phyloP scores from a whole-genome alignment of 768 basidiomycete genomes.

The Lentinula sp. region DNA sequence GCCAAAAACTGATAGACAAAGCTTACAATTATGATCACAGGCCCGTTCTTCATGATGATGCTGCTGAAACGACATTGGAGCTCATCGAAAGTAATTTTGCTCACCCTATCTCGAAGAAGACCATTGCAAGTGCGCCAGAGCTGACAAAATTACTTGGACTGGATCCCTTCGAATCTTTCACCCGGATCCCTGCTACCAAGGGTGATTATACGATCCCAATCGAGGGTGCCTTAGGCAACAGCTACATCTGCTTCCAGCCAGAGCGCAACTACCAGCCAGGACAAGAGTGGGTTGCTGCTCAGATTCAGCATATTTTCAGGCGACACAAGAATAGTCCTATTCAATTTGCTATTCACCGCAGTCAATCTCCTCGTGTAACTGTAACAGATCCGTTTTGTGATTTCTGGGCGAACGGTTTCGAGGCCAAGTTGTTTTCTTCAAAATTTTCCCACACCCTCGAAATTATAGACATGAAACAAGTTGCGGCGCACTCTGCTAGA shows the following conservation, averaged over 20 bases:
- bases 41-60: background rate
- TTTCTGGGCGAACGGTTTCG: constrained; percentile 1
- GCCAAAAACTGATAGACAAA: constrained; percentile 12
- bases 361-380: background rate
- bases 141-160: background rate
- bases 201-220: constrained; percentile 1
- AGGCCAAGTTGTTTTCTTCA: background rate
- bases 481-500: constrained; percentile 1
- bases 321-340: background rate
- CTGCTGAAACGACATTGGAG: background rate
- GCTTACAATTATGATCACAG: background rate
- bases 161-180: background rate
- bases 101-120: background rate
- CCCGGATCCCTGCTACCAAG: background rate
- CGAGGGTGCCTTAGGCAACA: background rate
- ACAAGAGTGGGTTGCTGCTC: background rate
- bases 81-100: too few relatives aligned
- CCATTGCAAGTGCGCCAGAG: background rate
- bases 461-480: background rate
- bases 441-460: background rate
- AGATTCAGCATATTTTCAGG: constrained; percentile 5
- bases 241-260: background rate
- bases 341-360: background rate
- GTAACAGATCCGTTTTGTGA: background rate
- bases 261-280: background rate